These are phyloP conservation scores for Aotearoamyces nothofagi DNA, from an alignment of 2,329 filamentous ascomycete species.

Conservation along the genomic window DNA sequence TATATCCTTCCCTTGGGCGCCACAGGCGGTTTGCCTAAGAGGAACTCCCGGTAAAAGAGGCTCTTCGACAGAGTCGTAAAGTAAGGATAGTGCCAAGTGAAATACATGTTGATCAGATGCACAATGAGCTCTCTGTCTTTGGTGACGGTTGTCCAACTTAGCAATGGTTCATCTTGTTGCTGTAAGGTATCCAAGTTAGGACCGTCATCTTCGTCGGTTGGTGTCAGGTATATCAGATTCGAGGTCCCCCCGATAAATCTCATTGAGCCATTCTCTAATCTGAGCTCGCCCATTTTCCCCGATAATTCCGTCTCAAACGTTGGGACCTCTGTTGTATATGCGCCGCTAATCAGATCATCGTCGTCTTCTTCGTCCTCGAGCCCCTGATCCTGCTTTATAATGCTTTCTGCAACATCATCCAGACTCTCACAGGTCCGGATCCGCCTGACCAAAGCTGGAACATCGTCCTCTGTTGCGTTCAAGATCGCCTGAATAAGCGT, in stretches of 20 bases:
- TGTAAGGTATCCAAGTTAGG: slow-evolving; percentile 15
- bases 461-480: slow-evolving; percentile 80
- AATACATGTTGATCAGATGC: slow-evolving; percentile 94
- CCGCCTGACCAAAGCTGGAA: slow-evolving; percentile 63
- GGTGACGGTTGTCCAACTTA: slow-evolving; percentile 80
- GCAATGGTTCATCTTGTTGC: slow-evolving; percentile 49
- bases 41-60: slow-evolving; percentile 76
- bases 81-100: slow-evolving; percentile 94
- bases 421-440: slow-evolving; percentile 69
- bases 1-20: slow-evolving; percentile 46
- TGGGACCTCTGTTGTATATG: slow-evolving; percentile 25
- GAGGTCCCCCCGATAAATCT: slow-evolving; percentile 91
- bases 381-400: slow-evolving; percentile 17
- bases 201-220: slow-evolving; percentile 23
- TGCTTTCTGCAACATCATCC: slow-evolving; percentile 19
- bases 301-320: slow-evolving; percentile 62
- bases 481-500: slow-evolving; percentile 87
- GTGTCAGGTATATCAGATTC: slow-evolving; percentile 70
- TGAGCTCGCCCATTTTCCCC: slow-evolving; percentile 83
- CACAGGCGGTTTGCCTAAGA: slow-evolving; percentile 47
- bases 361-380: slow-evolving; percentile 23
- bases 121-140: slow-evolving; percentile 63
- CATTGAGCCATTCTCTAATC: slow-evolving; percentile 73
- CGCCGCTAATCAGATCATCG: slow-evolving; percentile 23
- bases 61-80: slow-evolving; percentile 82